Evolutionary conservation across 768 basidiomycete species (phyloP).

Genomic region (Tricholoma sp.): DNA sequence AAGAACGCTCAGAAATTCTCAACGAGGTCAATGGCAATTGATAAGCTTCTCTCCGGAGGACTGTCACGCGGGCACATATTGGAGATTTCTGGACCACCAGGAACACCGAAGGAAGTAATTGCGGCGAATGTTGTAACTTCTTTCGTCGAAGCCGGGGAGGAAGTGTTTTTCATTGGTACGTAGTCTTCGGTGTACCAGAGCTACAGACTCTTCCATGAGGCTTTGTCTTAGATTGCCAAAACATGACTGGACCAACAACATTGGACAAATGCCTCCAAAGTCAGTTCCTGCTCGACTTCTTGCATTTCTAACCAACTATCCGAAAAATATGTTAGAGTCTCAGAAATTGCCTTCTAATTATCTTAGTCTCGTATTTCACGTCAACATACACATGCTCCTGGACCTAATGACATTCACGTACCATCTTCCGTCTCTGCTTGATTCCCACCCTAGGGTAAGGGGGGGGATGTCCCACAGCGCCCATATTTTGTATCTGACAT

Average conservation of each 20-base stretch:
- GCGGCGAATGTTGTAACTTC: conserved; percentile 44
- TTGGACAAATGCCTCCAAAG: conserved; percentile 25
- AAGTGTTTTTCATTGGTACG: conserved; percentile 64
- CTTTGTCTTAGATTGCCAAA: conserved; percentile 37
- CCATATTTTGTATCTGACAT: neutral
- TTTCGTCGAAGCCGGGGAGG: conserved; percentile 42
- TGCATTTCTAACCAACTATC: conserved; percentile 3
- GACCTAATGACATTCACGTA: conserved; percentile 58
- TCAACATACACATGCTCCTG: conserved; percentile 39
- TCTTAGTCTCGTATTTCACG: conserved; percentile 30
- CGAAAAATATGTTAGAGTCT: conserved; percentile 5
- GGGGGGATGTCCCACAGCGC: neutral
- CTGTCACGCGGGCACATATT: conserved; percentile 55
- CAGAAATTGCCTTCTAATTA: conserved; percentile 14
- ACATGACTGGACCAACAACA: conserved; percentile 33
- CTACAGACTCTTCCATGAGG: conserved; percentile 1
- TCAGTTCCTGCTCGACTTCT: conserved; percentile 13
- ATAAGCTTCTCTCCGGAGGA: conserved; percentile 60
- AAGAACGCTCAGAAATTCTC: conserved; percentile 24
- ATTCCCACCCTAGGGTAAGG: conserved; percentile 41
- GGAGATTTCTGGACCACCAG: conserved; percentile 75
- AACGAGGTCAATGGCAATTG: conserved; percentile 46
- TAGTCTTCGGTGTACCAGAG: conserved; percentile 8
- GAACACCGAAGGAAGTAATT: conserved; percentile 57
- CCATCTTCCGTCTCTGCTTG: conserved; percentile 43